Base-by-base conservation (phyloP, 495 filamentous ascomycete species). In the Aspergillus baeticus region DNA sequence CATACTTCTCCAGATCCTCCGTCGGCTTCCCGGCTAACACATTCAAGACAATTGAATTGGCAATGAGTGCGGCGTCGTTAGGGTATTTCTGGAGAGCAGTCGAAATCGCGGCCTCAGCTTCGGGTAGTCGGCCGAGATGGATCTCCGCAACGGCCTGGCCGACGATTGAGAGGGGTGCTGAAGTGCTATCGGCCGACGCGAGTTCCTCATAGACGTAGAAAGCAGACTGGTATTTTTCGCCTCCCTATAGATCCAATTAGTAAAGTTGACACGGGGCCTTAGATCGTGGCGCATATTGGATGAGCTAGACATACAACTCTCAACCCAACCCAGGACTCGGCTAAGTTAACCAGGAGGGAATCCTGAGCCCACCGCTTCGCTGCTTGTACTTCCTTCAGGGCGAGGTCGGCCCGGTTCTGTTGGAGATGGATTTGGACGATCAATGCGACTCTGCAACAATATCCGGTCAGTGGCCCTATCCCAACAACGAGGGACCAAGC, bases 181-280 rank as follows among this genome's bases (percentile, higher is more conserved):
- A 73, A 1, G 88, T 84, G 47, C 87, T 83, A 15, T 90, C 87
- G 20, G 88, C 85, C 70, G 95, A 88, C 18, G 94, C 94, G 36
- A 98, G 84, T 71, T 98, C 94, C 74, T 97, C 93, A 67, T 91
- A 98, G 62, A 98, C 92, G 81, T 98, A 98, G 77, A 94, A 98
- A 34, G 93, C 88, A 61, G 91, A 88, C 70, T 98, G 94, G 77
- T 98, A 98, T 71, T 89, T 92, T 59, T 97, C 93, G 58, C 91
- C 92, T 65, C 94, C 94, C 90, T 95, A 47, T 39, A 54, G 4
- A 34, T 33, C 42, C 59, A 34, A 62, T 46, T 18, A 22, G 4
- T 46, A 0, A 14, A 14, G 37, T 29, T n/a, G n/a, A n/a, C 18
- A 37, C 17, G 21, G 23, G 2, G 15, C 18, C 46, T 5, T 13